Percentiles rank a stretch among this genome's conserved stretches.
These are phyloP conservation scores for Fremontodendron californicum DNA, from an alignment of 345 rosid genomes.

Conservation along the genomic window DNA sequence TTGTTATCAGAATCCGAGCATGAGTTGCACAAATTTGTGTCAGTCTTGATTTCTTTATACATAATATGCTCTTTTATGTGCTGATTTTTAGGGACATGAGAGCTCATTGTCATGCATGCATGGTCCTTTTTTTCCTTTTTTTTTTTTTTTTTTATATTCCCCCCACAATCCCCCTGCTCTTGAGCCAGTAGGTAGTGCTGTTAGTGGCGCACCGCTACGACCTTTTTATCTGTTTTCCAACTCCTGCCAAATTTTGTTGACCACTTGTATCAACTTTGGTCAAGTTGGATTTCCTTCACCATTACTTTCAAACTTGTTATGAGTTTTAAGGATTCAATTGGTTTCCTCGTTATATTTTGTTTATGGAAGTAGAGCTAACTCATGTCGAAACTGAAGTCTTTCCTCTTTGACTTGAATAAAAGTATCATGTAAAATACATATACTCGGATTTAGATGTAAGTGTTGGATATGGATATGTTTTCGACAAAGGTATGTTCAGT, in stretches of 20 bases:
- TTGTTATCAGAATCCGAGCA: neutral
- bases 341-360: neutral
- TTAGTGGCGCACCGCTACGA: constrained; percentile 9
- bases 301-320: neutral
- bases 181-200: neutral
- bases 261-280: constrained; percentile 1
- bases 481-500: no score
- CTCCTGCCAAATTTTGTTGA: neutral
- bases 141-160: no score
- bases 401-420: neutral
- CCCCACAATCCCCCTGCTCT: neutral
- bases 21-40: neutral
- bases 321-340: neutral
- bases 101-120: constrained; percentile 15
- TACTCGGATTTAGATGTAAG: no score
- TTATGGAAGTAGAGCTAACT: neutral
- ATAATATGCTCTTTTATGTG: neutral
- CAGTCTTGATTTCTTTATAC: neutral
- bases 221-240: neutral
- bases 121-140: neutral
- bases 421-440: no score
- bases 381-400: neutral
- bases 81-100: neutral
- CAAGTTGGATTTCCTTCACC: neutral
- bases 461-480: no score